Evolutionary conservation across 2,329 filamentous ascomycete species (phyloP).

Genomic region (Penicillium sclerotiorum): DNA sequence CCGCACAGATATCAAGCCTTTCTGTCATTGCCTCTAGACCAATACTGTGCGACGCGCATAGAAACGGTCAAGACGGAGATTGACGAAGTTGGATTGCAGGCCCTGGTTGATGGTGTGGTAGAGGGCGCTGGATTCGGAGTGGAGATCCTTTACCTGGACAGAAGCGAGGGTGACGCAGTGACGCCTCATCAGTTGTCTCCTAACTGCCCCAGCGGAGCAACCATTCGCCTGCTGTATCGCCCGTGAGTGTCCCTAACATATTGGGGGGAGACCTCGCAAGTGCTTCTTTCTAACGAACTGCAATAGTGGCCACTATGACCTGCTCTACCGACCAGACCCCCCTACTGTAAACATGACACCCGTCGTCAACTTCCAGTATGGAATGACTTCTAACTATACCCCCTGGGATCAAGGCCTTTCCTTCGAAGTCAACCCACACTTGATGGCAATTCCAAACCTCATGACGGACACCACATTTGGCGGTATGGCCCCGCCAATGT

Average conservation of each 20-base stretch:
- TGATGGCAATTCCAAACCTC: conserved; percentile 46
- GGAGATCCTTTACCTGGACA: conserved; percentile 89
- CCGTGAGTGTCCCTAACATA: conserved; percentile 61
- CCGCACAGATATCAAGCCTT: conserved; percentile 71
- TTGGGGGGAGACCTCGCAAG: too few species aligned
- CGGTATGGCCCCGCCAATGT: conserved; percentile 29
- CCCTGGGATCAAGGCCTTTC: conserved; percentile 42
- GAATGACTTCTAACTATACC: conserved; percentile 41
- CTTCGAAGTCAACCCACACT: conserved; percentile 43
- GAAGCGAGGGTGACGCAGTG: conserved; percentile 75
- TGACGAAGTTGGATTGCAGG: conserved; percentile 81
- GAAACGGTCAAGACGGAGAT: conserved; percentile 81
- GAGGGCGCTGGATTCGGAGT: conserved; percentile 77
- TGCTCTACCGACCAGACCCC: conserved; percentile 72
- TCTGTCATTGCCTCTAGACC: conserved; percentile 64
- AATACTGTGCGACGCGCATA: conserved; percentile 71
- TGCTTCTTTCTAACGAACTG: conserved; percentile 28
- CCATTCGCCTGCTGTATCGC: conserved; percentile 68
- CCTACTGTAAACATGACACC: conserved; percentile 39
- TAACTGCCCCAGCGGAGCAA: conserved; percentile 53
- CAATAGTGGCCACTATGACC: conserved; percentile 86
- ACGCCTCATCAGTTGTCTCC: conserved; percentile 53
- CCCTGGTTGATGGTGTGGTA: conserved; percentile 76
- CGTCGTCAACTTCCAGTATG: conserved; percentile 46
- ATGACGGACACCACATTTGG: conserved; percentile 41